These are phyloP conservation scores for Alternaria infectoria DNA, from an alignment of 2,329 filamentous ascomycete genomes.

Conservation along the genomic window DNA sequence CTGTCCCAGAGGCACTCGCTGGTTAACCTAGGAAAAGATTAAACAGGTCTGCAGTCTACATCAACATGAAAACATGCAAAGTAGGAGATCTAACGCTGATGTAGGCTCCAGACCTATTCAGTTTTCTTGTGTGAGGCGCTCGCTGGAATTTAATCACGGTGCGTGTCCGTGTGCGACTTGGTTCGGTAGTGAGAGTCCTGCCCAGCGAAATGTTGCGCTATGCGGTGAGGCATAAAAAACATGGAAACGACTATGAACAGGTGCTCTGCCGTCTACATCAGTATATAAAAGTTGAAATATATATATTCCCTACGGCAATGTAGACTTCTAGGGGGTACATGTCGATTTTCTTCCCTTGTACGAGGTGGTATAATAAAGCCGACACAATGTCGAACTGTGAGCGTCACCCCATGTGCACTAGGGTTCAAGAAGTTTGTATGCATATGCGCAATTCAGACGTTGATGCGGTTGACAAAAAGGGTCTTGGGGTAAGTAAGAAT, in stretches of 20 bases:
- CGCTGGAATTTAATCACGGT: neutral
- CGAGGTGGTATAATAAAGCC: neutral
- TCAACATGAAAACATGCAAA: neutral
- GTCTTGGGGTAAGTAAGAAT: neutral
- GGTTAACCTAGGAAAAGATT: neutral
- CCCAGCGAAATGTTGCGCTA: neutral
- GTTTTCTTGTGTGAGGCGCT: neutral
- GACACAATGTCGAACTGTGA: neutral
- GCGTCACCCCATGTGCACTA: neutral
- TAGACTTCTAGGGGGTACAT: neutral
- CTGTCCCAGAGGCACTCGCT: neutral
- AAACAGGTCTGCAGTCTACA: neutral
- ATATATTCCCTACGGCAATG: neutral
- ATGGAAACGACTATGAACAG: neutral
- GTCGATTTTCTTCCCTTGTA: neutral
- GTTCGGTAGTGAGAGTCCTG: neutral
- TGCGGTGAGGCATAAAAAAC: no score
- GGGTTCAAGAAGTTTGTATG: neutral
- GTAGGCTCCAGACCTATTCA: neutral
- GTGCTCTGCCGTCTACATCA: neutral
- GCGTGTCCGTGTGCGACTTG: neutral
- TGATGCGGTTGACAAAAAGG: neutral
- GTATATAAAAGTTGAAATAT: neutral
- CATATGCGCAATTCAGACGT: neutral
- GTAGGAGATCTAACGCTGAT: neutral